Percentiles rank a stretch among this genome's conserved stretches.
Conservation (phyloP, 768 basidiomycete genomes). For the Sarcodon sp. region DNA sequence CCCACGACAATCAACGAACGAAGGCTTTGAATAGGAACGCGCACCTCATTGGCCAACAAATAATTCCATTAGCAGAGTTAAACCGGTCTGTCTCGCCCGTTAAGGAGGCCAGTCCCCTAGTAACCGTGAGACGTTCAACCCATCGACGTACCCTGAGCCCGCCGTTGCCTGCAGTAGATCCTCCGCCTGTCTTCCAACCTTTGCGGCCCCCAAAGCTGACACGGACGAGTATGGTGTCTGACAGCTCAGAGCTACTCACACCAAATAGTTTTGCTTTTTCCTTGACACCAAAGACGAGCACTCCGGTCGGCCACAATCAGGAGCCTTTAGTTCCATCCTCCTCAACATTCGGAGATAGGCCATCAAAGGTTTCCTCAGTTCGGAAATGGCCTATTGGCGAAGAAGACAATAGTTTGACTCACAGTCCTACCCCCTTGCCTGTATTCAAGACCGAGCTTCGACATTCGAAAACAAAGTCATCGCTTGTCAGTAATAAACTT, state of each 20-base stretch:
- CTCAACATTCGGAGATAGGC: slow-evolving; percentile 23
- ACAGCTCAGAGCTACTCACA: background rate
- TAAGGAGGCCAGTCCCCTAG: slow-evolving; percentile 18
- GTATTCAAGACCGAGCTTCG: too few species aligned
- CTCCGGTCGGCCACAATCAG: slow-evolving; percentile 11
- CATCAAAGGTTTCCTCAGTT: slow-evolving; percentile 14
- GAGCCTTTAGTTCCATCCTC: slow-evolving; percentile 26
- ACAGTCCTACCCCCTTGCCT: too few species aligned
- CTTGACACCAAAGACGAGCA: slow-evolving; percentile 13
- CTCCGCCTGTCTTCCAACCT: slow-evolving; percentile 45
- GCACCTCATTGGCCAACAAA: slow-evolving; percentile 32
- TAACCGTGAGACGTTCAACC: slow-evolving; percentile 14
- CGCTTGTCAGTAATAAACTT: slow-evolving; percentile 4
- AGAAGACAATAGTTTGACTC: too few species aligned
- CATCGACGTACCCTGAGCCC: slow-evolving; percentile 41
- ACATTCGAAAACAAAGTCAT: slow-evolving; percentile 4
- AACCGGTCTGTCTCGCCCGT: slow-evolving; percentile 26
- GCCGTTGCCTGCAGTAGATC: slow-evolving; percentile 45
- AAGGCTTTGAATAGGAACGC: slow-evolving; percentile 2
- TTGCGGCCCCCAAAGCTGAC: slow-evolving; percentile 31
- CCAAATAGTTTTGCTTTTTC: slow-evolving; percentile 8
- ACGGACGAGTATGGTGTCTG: background rate
- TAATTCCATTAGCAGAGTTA: slow-evolving; percentile 48
- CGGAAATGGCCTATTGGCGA: background rate
- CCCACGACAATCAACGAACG: slow-evolving; percentile 4